Evolutionary conservation across 139 green algal species (phyloP), one percentile per base, ranked within the genome.

Genomic region (Choricystis sp.): DNA sequence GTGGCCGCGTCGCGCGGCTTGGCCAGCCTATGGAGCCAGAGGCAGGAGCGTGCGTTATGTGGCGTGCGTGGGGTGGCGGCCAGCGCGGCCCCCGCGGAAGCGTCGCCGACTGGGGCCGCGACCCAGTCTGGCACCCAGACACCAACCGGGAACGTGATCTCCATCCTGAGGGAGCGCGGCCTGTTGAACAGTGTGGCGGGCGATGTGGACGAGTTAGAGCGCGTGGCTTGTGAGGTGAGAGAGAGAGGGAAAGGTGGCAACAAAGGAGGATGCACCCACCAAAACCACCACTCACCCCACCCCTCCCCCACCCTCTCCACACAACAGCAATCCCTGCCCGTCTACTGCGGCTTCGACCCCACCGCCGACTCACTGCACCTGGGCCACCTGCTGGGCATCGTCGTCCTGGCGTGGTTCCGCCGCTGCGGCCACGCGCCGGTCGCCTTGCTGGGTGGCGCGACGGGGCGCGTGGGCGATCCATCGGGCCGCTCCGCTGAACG

Each of bases 281-380:
- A n/a, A n/a, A n/a, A n/a, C n/a, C n/a, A n/a, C n/a, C n/a, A n/a
- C n/a, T n/a, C n/a, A n/a, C n/a, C n/a, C n/a, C n/a, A n/a, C n/a
- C n/a, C n/a, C n/a, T n/a, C n/a, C n/a, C n/a, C n/a, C n/a, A n/a
- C n/a, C n/a, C n/a, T n/a, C n/a, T n/a, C n/a, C n/a, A n/a, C n/a
- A n/a, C n/a, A n/a, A n/a, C n/a, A n/a, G n/a, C n/a, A n/a, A n/a
- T 67, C 63, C 1, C 66, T 97, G 49, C 67, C 75, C 2, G 81
- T 96, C 0, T 99, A 99, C 79, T 95, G 87, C 72, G 93, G 93
- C 26, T 98, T 99, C 67, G 93, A 99, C 74, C 93, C 93, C 24
- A 98, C 92, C 19, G 92, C 91, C 2, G 86, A 94, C 70, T 86
- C 71, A 63, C 66, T 97, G 66, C 89, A 97, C 74, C 74, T 97